Percentiles rank a stretch among this genome's conserved stretches.
These are phyloP conservation scores for Colletotrichum horii DNA, from an alignment of 2,329 filamentous ascomycete genomes.

Conservation along the genomic window DNA sequence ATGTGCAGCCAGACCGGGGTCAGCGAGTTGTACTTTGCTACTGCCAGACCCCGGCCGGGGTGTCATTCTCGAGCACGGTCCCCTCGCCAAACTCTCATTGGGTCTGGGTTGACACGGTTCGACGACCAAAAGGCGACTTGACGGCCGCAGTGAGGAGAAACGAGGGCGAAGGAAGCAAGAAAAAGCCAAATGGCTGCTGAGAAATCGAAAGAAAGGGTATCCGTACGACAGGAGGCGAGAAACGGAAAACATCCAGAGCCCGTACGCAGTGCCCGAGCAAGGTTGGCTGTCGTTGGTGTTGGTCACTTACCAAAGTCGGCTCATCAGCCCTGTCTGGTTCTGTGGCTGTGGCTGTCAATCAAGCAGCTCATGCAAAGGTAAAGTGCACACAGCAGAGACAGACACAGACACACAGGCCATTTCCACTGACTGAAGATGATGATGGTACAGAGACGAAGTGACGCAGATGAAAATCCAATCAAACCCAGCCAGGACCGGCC, in stretches of 20 bases:
- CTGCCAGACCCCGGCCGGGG: background rate
- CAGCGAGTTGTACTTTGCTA: background rate
- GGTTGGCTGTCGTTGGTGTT: background rate
- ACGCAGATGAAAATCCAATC: background rate
- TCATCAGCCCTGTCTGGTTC: background rate
- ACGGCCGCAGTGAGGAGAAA: background rate
- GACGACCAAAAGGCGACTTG: background rate
- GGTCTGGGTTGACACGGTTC: constrained; percentile 2
- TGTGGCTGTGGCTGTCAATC: background rate
- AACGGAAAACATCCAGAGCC: background rate
- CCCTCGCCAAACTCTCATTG: background rate
- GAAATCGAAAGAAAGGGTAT: background rate
- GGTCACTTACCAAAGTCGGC: background rate
- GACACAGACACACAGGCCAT: background rate
- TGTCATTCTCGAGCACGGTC: constrained; percentile 4
- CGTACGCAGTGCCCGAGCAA: background rate
- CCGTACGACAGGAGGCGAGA: background rate
- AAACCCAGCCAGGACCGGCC: background rate
- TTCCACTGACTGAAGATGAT: background rate
- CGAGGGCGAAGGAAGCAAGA: background rate
- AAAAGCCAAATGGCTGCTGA: background rate
- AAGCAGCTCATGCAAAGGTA: background rate
- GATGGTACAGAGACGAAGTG: constrained; percentile 13
- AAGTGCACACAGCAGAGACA: background rate
- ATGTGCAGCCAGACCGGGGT: background rate